These are phyloP conservation scores for Heritiera littoralis DNA, from an alignment of 345 rosid genomes.

Conservation along the genomic window DNA sequence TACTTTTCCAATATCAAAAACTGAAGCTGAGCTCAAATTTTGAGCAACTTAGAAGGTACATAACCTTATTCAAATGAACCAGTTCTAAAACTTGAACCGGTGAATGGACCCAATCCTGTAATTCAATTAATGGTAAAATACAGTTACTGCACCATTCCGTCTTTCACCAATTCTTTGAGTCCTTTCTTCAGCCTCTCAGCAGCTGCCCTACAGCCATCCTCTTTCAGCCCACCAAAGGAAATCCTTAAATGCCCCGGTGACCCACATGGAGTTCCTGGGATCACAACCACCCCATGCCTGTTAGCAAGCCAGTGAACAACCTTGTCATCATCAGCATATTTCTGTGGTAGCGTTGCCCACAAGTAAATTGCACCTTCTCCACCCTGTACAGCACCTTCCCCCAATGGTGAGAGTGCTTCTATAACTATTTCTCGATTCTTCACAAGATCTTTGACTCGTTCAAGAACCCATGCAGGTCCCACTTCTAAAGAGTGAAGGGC, in stretches of 20 bases:
- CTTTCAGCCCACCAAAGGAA: slow-evolving; percentile 79
- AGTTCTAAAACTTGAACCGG: neutral
- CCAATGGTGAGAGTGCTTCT: slow-evolving; percentile 79
- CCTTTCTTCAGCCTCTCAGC: slow-evolving; percentile 71
- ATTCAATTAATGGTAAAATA: slow-evolving; percentile 19
- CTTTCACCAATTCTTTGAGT: slow-evolving; percentile 50
- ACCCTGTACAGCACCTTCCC: slow-evolving; percentile 72
- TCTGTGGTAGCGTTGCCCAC: slow-evolving; percentile 85
- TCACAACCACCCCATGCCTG: slow-evolving; percentile 76
- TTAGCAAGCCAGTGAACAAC: slow-evolving; percentile 87
- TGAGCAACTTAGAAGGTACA: slow-evolving; percentile 10
- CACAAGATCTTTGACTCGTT: slow-evolving; percentile 69
- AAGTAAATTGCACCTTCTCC: slow-evolving; percentile 96
- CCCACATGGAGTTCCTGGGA: slow-evolving; percentile 81
- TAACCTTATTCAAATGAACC: slow-evolving; percentile 15
- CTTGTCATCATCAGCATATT: slow-evolving; percentile 41
- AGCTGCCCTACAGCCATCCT: slow-evolving; percentile 64
- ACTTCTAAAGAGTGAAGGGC: slow-evolving; percentile 74
- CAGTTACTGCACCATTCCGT: neutral
- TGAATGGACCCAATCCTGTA: slow-evolving; percentile 6
- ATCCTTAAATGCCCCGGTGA: slow-evolving; percentile 71
- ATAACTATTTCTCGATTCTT: slow-evolving; percentile 75
- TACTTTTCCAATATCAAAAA: neutral
- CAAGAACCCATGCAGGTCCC: slow-evolving; percentile 78
- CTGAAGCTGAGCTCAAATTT: slow-evolving; percentile 11